Percentiles rank a stretch among this genome's conserved stretches.
Conservation (phyloP, 2,329 filamentous ascomycete species). For the Drechslerella dactyloides region DNA sequence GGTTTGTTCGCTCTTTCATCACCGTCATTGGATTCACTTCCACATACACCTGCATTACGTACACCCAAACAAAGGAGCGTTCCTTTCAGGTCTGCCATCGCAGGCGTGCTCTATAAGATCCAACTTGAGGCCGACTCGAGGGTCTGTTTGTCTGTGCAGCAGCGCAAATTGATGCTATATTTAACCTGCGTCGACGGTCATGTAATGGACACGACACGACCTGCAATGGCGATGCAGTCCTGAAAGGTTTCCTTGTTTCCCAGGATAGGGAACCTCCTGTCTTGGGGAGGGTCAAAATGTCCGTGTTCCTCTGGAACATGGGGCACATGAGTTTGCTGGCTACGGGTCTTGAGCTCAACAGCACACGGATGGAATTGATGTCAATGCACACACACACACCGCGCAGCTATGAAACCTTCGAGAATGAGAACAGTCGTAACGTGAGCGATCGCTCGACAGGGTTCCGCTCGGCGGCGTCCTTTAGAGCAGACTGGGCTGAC, state of each 20-base stretch:
- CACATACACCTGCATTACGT: not conserved
- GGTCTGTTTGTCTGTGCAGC: not conserved
- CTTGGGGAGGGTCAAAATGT: slow-evolving; percentile 46
- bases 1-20: slow-evolving; percentile 4
- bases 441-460: slow-evolving; percentile 12
- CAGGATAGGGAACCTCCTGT: slow-evolving; percentile 30
- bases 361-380: slow-evolving; percentile 36
- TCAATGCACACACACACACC: slow-evolving; percentile 37
- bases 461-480: slow-evolving; percentile 5
- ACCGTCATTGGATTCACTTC: too few species aligned
- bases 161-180: slow-evolving; percentile 29
- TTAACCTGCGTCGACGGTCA: slow-evolving; percentile 29
- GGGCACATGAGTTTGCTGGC: slow-evolving; percentile 23
- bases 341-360: slow-evolving; percentile 27
- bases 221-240: slow-evolving; percentile 24
- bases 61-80: not conserved
- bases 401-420: slow-evolving; percentile 44
- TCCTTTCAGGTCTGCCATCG: not conserved
- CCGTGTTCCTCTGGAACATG: slow-evolving; percentile 49
- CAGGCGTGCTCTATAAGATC: not conserved
- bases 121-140: not conserved
- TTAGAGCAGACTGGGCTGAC: not conserved
- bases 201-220: slow-evolving; percentile 15
- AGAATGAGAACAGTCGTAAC: slow-evolving; percentile 32
- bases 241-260: slow-evolving; percentile 8